Evolutionary conservation across 108 stramenopile species (phyloP).

Genomic region (Conticribra weissflogii): DNA sequence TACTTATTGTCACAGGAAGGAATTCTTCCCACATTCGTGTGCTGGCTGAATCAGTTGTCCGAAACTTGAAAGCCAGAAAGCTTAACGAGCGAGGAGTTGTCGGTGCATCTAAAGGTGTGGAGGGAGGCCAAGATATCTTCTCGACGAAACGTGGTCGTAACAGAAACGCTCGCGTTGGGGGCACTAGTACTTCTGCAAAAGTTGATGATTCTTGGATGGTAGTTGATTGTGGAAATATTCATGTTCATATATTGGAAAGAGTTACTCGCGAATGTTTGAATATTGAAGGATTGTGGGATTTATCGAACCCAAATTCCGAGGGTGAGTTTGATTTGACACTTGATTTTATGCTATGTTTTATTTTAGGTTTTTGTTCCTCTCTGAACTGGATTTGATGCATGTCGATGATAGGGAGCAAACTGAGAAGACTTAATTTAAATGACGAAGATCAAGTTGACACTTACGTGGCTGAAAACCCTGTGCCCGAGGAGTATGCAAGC

Average conservation of each 20-base stretch:
- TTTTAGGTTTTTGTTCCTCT: no score
- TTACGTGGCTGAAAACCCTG: conserved; percentile 70
- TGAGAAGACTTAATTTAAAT: conserved; percentile 46
- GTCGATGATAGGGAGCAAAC: conserved; percentile 59
- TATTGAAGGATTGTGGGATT: conserved; percentile 78
- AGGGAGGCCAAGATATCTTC: conserved; percentile 50
- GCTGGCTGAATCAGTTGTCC: conserved; percentile 66
- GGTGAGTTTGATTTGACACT: not conserved
- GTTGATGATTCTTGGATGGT: conserved; percentile 69
- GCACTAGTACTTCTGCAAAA: conserved; percentile 22
- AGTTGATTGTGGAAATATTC: conserved; percentile 83
- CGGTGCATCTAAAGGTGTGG: conserved; percentile 61
- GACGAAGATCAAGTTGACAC: conserved; percentile 78
- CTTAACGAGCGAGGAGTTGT: conserved; percentile 69
- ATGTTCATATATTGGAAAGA: conserved; percentile 73
- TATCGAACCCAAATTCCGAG: conserved; percentile 29
- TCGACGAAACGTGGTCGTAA: conserved; percentile 43
- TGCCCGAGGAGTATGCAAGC: conserved; percentile 59
- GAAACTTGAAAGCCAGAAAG: conserved; percentile 68
- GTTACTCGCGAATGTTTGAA: conserved; percentile 56
- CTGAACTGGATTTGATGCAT: no score
- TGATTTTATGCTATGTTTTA: not conserved
- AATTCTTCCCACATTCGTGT: conserved; percentile 55
- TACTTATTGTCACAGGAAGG: conserved; percentile 58
- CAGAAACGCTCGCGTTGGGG: conserved; percentile 34